Percentiles rank a stretch among this genome's conserved stretches.
These are phyloP conservation scores for Camellia granthamiana DNA, from an alignment of 148 eudicot genomes.

Conservation along the genomic window DNA sequence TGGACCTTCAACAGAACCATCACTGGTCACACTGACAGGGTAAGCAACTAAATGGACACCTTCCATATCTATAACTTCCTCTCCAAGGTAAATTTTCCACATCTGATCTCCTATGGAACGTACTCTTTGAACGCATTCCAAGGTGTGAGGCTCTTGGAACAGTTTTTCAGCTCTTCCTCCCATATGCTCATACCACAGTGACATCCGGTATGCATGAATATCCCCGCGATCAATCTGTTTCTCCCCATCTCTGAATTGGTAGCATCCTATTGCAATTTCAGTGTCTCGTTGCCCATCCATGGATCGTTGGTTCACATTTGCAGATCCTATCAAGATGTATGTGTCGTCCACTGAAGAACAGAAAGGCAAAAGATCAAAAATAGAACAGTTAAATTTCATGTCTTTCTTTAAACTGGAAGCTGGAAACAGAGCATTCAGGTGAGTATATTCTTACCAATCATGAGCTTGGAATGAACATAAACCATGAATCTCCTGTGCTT, in stretches of 20 bases:
- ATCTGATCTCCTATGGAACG: constrained; percentile 60
- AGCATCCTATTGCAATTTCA: constrained; percentile 92
- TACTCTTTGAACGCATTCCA: constrained; percentile 54
- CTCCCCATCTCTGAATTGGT: constrained; percentile 41
- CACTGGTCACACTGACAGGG: constrained; percentile 53
- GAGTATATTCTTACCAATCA: constrained; percentile 65
- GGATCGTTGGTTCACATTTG: constrained; percentile 88
- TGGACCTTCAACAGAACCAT: constrained; percentile 57
- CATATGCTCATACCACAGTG: constrained; percentile 93
- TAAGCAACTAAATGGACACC: constrained; percentile 78
- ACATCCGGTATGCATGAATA: constrained; percentile 57
- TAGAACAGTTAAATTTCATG: not conserved
- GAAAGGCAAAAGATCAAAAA: not conserved
- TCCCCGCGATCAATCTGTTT: constrained; percentile 26
- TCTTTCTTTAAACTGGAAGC: too few relatives aligned
- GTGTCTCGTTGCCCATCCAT: constrained; percentile 96
- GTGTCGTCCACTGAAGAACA: constrained; percentile 70
- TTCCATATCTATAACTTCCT: constrained; percentile 73
- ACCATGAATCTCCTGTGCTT: constrained; percentile 83
- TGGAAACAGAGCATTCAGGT: not conserved
- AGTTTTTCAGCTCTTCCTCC: constrained; percentile 60
- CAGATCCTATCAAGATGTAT: constrained; percentile 87
- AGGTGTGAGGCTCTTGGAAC: constrained; percentile 49
- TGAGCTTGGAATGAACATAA: constrained; percentile 91
- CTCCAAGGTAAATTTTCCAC: constrained; percentile 66